Evolutionary conservation across 2,329 filamentous ascomycete species (phyloP), one percentile per base, ranked within the genome.

Genomic region (Curvularia lunata): DNA sequence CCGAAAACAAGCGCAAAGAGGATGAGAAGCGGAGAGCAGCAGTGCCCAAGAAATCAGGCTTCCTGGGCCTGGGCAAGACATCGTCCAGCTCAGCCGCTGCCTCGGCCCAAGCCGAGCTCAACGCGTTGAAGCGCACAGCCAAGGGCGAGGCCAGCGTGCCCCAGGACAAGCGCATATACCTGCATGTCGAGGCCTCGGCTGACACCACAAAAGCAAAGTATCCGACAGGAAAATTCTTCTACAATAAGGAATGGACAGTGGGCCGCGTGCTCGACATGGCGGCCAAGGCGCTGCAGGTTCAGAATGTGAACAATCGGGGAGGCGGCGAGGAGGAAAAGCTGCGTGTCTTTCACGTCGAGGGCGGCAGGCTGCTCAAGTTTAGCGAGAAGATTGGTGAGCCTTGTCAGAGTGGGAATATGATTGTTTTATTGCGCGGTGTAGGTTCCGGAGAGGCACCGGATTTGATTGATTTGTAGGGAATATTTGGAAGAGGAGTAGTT

Each of bases 281-380:
- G 16, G 91, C 92, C 0, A 88, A 85, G 76, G 85, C 85, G 55
- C 75, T 96, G 58, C 91, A 94, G 78, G 87, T 96, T 8, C 84
- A 90, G 70, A 96, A 96, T 66, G 78, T 94, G 62, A 96, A 96
- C 72, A 96, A 96, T 69, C 84, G 89, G 66, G 88, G 86, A 0
- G 85, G 84, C 2, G 84, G 88, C 12, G 91, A 96, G 79, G 88
- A 90, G 73, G 88, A 92, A 58, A 90, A 90, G 76, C 75, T 99
- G 64, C 81, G 95, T 8, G 87, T 99, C 0, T 99, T 97, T 71
- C 93, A 98, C 74, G 91, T 99, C 0, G 93, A 99, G 73, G 91
- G 90, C 0, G 95, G 95, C 0, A 82, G 92, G 56, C 76, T 99
- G 61, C 77, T 99, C 62, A 93, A 95, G 59, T 99, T 96, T 70